Base-by-base conservation (phyloP, 139 green algal genomes). In the Chlamydomonas asymmetrica region DNA sequence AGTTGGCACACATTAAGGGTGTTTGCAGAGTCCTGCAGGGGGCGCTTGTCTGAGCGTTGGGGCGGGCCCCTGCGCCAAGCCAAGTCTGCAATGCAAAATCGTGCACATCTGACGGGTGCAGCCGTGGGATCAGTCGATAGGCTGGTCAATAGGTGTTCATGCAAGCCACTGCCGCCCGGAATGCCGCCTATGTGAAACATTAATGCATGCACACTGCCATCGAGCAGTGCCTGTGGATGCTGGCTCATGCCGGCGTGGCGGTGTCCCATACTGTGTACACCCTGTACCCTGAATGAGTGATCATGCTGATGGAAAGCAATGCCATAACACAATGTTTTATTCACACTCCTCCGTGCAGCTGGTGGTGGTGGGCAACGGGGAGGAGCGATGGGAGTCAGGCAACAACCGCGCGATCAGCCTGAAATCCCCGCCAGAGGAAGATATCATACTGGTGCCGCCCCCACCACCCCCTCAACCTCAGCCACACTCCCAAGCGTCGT, bases 301-400 rank as follows among this genome's bases (percentile, higher is more conserved):
- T 25, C 18, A 10, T 52, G 13, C 45, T 52, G 13, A 52, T 52
- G 13, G 45, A 52, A 16, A 25, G 13, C 45, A 25, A 25, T 13
- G 13, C 45, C 38, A 31, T 31, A 34, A 37, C 52, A 8, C 35
- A 18, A 25, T 39, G 10, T 22, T 68, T 38, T 5, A 37, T n/a
- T 25, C 4, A n/a, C 35, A 8, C 38, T 68, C 37, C 62, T 18
- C 45, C 41, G 3, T 27, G 39, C 69, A 75, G 69, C 40, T 75
- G 38, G 69, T 75, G 39, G 69, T 75, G n/a, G 2, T 75, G 39
- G 57, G 45, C 29, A 20, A 39, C 56, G 69, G 69, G 20, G 69
- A 67, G 39, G 38, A 75, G 56, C 69, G 69, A 29, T 75, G 69
- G 69, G 69, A 75, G 69, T 54, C 69, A 29, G 69, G 69, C 6